Evolutionary conservation across 805 yeast species (phyloP).

Genomic region (Ogataea wickerhamii): DNA sequence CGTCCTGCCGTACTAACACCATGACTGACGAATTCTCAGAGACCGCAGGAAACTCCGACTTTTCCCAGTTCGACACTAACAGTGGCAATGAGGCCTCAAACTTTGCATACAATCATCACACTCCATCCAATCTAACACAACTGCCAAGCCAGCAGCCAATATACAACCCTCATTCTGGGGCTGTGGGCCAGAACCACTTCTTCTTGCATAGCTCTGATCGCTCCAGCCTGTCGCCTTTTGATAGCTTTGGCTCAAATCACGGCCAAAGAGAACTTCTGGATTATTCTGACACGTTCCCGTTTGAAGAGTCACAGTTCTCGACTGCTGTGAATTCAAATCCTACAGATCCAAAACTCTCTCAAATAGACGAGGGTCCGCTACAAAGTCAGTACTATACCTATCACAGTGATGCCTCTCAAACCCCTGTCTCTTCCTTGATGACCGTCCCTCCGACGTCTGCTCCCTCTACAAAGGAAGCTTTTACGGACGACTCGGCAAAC

Average conservation of each 20-base stretch:
- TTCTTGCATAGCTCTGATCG: slow-evolving; percentile 2
- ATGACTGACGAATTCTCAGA: no score
- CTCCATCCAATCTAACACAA: not conserved
- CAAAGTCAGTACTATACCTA: no score
- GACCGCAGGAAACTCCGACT: slow-evolving; percentile 11
- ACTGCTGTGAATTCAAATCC: not conserved
- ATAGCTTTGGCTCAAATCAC: slow-evolving; percentile 1
- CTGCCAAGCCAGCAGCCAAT: slow-evolving; percentile 1
- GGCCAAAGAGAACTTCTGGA: slow-evolving; percentile 7
- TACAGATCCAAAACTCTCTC: not conserved
- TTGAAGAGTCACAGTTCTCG: slow-evolving; percentile 2
- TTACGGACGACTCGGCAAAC: slow-evolving; percentile 8
- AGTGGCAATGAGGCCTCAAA: slow-evolving; percentile 1
- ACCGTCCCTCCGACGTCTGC: slow-evolving; percentile 1
- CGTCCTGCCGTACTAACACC: no score
- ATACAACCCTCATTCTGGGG: not conserved
- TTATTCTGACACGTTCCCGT: slow-evolving; percentile 5
- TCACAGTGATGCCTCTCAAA: no score
- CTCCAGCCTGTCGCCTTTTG: slow-evolving; percentile 5
- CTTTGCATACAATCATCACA: not conserved
- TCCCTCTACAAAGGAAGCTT: slow-evolving; percentile 1
- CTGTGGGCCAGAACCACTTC: not conserved
- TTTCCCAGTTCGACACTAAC: slow-evolving; percentile 4
- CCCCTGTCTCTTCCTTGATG: no score
- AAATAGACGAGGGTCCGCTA: no score